Percentiles rank a stretch among this genome's conserved stretches.
Conservation (phyloP, 2,329 filamentous ascomycete genomes). For the Knoxdaviesia capensis region DNA sequence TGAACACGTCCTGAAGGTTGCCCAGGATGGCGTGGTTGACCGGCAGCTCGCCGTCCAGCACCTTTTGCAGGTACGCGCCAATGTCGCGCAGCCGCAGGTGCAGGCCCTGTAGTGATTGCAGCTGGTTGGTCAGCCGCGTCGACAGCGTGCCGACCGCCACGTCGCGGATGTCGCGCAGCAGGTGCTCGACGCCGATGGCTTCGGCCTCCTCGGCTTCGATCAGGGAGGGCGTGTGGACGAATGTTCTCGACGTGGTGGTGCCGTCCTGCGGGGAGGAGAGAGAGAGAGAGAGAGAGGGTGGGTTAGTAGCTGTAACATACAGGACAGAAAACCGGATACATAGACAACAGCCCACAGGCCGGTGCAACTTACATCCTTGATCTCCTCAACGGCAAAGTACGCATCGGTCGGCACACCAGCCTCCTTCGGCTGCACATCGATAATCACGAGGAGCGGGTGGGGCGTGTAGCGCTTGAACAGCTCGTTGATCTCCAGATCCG, state of each 20-base stretch:
- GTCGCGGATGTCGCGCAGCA: conserved; percentile 92
- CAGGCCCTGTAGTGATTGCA: conserved; percentile 90
- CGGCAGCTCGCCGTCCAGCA: conserved; percentile 77
- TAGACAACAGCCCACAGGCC: background rate
- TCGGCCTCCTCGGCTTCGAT: conserved; percentile 98
- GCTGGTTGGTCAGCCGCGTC: conserved; percentile 89
- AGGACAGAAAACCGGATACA: background rate
- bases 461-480: conserved; percentile 98
- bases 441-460: conserved; percentile 89
- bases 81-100: conserved; percentile 92
- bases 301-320: background rate
- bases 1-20: conserved; percentile 98
- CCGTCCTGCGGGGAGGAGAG: conserved; percentile 46
- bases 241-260: conserved; percentile 89
- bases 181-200: conserved; percentile 95
- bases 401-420: conserved; percentile 94
- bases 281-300: background rate
- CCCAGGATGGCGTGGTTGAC: conserved; percentile 95
- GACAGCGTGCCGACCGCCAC: conserved; percentile 93
- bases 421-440: conserved; percentile 96
- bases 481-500: conserved; percentile 97
- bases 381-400: conserved; percentile 98
- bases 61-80: conserved; percentile 85
- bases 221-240: conserved; percentile 93
- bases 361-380: conserved; percentile 65